Conservation (phyloP, 176 grass and related monocot genomes). For the Thinopyrum elongatum region DNA sequence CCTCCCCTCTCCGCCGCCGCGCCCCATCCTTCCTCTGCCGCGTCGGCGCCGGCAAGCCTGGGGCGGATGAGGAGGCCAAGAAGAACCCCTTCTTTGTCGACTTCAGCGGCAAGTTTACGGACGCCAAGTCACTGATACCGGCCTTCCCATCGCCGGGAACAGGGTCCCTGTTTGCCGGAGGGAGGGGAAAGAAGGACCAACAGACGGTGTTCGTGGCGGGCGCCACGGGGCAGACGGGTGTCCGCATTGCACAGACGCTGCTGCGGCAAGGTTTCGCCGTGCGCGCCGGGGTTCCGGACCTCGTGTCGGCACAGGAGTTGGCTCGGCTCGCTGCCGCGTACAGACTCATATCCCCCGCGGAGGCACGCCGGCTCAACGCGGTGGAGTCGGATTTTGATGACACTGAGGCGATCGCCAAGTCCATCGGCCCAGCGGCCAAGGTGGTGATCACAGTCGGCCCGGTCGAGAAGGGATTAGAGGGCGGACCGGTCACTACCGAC, state of each 20-base stretch:
- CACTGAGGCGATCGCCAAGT: slow-evolving; percentile 79
- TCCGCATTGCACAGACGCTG: slow-evolving; percentile 70
- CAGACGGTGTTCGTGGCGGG: slow-evolving; percentile 83
- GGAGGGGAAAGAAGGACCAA: slow-evolving; percentile 61
- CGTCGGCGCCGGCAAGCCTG: slow-evolving; percentile 35
- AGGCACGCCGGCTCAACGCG: slow-evolving; percentile 70
- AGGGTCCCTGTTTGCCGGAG: slow-evolving; percentile 38
- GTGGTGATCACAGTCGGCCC: slow-evolving; percentile 80
- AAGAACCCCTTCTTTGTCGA: slow-evolving; percentile 57
- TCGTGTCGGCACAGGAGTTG: slow-evolving; percentile 69
- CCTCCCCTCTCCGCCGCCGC: slow-evolving; percentile 34
- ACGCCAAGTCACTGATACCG: slow-evolving; percentile 60
- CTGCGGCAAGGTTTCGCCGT: slow-evolving; percentile 75
- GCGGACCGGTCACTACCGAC: slow-evolving; percentile 56
- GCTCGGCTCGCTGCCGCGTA: slow-evolving; percentile 64
- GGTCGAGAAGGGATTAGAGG: slow-evolving; percentile 56
- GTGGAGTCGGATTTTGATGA: slow-evolving; percentile 63
- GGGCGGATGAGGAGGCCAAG: slow-evolving; percentile 45
- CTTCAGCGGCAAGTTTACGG: slow-evolving; percentile 51
- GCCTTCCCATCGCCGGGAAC: slow-evolving; percentile 41
- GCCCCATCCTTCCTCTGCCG: slow-evolving; percentile 38
- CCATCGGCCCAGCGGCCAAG: slow-evolving; percentile 83
- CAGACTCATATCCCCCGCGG: slow-evolving; percentile 69
- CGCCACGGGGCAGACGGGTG: slow-evolving; percentile 75
- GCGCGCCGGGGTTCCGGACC: slow-evolving; percentile 76